Base-by-base conservation (phyloP, 192 early-diverging fungal genomes). In the Allomyces arbusculus region DNA sequence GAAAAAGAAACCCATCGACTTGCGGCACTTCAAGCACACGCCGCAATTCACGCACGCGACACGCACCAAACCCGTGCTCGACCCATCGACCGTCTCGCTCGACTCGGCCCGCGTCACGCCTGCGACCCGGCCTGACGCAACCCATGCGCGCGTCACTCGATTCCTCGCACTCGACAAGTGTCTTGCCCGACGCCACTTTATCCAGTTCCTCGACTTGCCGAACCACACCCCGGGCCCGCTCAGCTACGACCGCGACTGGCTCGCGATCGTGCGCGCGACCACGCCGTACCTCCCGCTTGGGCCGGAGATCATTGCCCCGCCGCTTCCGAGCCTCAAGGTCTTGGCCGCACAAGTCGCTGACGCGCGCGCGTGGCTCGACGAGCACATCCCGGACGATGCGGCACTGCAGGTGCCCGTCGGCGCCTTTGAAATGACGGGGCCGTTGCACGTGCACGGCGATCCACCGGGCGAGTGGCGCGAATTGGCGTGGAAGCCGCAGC, bases 181-280 rank as follows among this genome's bases (percentile, higher is more conserved):
- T n/a, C 16, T 58, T n/a, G 20, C 12, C 16, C 12, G 20, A 3
- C 50, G 50, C 50, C 16, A 58, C 12, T 58, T 58, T 58, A 14
- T 58, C 16, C 16, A 58, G 9, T n/a, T 58, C 3, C 16, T 58
- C 50, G 50, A 58, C 5, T 58, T 58, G 3, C 50, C 50, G 3
- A 58, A 58, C 50, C 50, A 58, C 50, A 58, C 16, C 0, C 16
- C 50, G 3, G 50, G 50, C 1, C 50, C 50, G 50, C 20, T 58
- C 12, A 3, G 12, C 3, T 58, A 58, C 50, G 89, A 91, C 66
- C 76, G 83, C 24, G 88, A 91, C 66, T 91, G 89, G 89, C 74
- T 91, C 10, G 85, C 88, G 2, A 88, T 91, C 55, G 80, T 83
- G 44, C 78, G 80, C 40, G 80, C 82, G 22, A 76, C 80, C 69